Evolutionary conservation across 352 stramenopile species (phyloP), one percentile per base, ranked within the genome.

Genomic region (Globisporangium irregulare): DNA sequence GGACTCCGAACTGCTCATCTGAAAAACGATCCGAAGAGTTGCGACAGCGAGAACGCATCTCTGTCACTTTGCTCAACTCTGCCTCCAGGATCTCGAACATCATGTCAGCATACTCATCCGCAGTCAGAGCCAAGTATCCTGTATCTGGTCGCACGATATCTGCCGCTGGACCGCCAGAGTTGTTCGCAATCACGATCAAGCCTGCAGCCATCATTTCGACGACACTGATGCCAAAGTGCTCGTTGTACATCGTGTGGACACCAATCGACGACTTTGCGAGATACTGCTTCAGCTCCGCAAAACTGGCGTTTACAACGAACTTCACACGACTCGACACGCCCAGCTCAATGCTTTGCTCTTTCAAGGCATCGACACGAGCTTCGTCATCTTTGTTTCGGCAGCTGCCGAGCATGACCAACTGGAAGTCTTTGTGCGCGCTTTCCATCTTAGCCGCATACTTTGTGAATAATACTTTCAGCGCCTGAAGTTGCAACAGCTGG

Each of bases 211-310:
- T 99, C 96, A 99, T 99, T 84, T 99, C 98, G 51, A 99, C 98
- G 36, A 99, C 96, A 58, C 97, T 97, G 76, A 99, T 99, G 8
- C 98, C 98, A 86, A 99, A 99, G 79, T 99, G 98, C 77, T 99
- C 98, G 66, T 99, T 99, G 84, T 97, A 98, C 98, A 99, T 99
- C 15, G 97, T 99, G 82, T 99, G 98, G 7, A 99, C 73, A 4
- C 98, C 98, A 22, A 99, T 91, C 8, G 86, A 88, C 64, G 92
- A 87, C 46, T 73, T 82, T 6, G 77, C 74, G 22, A 99, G 74
- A 58, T 90, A 95, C 22, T 84, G 64, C 75, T 97, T 94, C 41
- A 99, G 74, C 58, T 98, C 87, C 0, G 77, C 73, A 65, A 98
- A 99, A 25, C 92, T 96, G 41, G 95, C 91, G 78, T 99, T 98